Conservation (phyloP, 2,329 filamentous ascomycete species). For the Ascochyta koolunga region DNA sequence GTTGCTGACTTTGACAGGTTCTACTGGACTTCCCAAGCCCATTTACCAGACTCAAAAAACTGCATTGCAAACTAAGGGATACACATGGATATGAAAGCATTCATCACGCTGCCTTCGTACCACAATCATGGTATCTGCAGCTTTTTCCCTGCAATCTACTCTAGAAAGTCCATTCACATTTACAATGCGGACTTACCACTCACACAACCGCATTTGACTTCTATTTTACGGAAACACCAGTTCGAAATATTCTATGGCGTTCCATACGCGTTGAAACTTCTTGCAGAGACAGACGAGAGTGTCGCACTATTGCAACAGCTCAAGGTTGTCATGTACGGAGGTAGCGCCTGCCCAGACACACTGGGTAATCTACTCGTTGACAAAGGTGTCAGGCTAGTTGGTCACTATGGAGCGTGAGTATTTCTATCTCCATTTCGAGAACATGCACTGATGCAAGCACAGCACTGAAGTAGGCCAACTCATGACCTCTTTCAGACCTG, state of each 20-base stretch:
- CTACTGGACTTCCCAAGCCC: slow-evolving; percentile 67
- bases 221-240: slow-evolving; percentile 28
- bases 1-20: slow-evolving; percentile 40
- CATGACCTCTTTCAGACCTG: slow-evolving; percentile 65
- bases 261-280: slow-evolving; percentile 68
- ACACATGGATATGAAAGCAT: slow-evolving; percentile 29
- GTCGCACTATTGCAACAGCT: slow-evolving; percentile 55
- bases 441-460: slow-evolving; percentile 2
- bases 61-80: slow-evolving; percentile 29
- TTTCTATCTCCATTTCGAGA: neutral
- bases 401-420: slow-evolving; percentile 63
- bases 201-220: slow-evolving; percentile 25
- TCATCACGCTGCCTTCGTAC: slow-evolving; percentile 32
- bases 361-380: slow-evolving; percentile 61
- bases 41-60: slow-evolving; percentile 63
- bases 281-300: slow-evolving; percentile 64
- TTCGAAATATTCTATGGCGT: slow-evolving; percentile 67
- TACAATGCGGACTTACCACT: slow-evolving; percentile 35
- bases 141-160: slow-evolving; percentile 33
- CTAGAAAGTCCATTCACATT: slow-evolving; percentile 31
- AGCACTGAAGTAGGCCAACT: slow-evolving; percentile 68
- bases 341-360: slow-evolving; percentile 64
- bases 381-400: slow-evolving; percentile 61
- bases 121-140: slow-evolving; percentile 38
- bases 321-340: slow-evolving; percentile 64